Evolutionary conservation across 768 basidiomycete genomes (phyloP), one percentile per base, ranked within the genome.

Genomic region (Crassisporium funariophilum): DNA sequence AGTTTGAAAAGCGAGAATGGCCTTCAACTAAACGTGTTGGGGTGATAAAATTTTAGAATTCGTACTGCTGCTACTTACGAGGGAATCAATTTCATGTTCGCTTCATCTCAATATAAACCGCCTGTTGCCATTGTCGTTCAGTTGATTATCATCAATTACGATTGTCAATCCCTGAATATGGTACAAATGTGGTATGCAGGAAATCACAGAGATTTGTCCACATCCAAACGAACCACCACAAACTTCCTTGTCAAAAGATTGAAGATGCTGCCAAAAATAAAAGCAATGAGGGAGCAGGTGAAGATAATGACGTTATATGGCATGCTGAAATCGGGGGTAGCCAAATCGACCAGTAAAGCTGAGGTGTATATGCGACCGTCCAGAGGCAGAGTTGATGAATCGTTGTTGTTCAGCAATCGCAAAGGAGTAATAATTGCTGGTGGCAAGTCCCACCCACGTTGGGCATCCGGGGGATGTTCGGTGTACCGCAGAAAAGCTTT

Each of bases 291-390:
- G 8, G 92, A 93, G 61, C 88, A 91, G 48, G 82, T 93, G 74
- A 98, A 88, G 59, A 98, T 98, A 67, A 98, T 98, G 37, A 98
- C 95, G 70, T 98, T 99, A 72, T 98, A 98, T 1, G 97, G 97
- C 97, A 98, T 98, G 66, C 91, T 94, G 64, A 98, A 98, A 65
- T 98, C 97, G 0, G 95, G 97, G 25, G 92, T 93, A n/a, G 95
- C 88, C n/a, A 97, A 79, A 64, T 95, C 92, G 35, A 95, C 82
- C 27, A 98, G 81, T 19, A 95, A 75, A 7, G 85, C 78, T 0
- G 82, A 75, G 2, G 91, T 93, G 65, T 95, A 95, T 36, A 97
- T 77, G 35, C 85, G 66, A 24, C 48, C 49, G 20, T 50, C 56
- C 44, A 49, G 47, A 34, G 45, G 25, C 40, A 53, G 44, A 23